Evolutionary conservation across 2,329 filamentous ascomycete genomes (phyloP), one percentile per base, ranked within the genome.

Genomic region (Botryotinia convoluta): DNA sequence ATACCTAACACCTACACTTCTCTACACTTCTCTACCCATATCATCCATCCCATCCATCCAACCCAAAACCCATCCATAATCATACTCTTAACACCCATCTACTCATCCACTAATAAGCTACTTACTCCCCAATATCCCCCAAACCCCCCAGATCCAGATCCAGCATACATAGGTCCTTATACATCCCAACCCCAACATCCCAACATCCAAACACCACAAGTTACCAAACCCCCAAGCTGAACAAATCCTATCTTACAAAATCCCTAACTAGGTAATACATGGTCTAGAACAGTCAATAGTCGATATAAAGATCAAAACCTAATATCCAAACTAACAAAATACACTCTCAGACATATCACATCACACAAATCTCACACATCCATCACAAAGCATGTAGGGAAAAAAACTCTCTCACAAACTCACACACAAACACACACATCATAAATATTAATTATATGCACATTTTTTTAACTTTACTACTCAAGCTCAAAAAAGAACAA

Each of bases 371-470:
- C 59, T 44, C 61, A 64, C 39, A 64, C 42, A 45, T 32, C 57
- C 32, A 10, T 39, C 37, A 61, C 39, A 39, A 42, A 57, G 29
- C 64, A 39, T 51, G 3, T 4, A 26, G 14, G 14, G 4, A n/a
- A 29, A 42, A 42, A 32, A 42, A 14, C 18, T 44, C 22, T 12
- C 45, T 26, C 22, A 48, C 45, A 48, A n/a, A n/a, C 22, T 26
- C 44, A 45, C 48, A 26, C 48, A n/a, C 10, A 51, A n/a, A 12
- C 10, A 51, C 48, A 48, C 44, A 35, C 65, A 42, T 45, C 45
- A 68, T 54, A 8, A 68, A 68, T 54, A 68, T 68, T 68, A 68
- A 54, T 39, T 68, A 68, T 68, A 68, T 68, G 45, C 64, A 68
- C 64, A 68, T 68, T 57, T 32, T 64, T 32, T 45, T 29, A 54